A percentile compares a stretch with the other conserved stretches of the same genome.
phyloP scores from a whole-genome alignment of 495 filamentous ascomycete genomes.

The Darksidea phi region DNA sequence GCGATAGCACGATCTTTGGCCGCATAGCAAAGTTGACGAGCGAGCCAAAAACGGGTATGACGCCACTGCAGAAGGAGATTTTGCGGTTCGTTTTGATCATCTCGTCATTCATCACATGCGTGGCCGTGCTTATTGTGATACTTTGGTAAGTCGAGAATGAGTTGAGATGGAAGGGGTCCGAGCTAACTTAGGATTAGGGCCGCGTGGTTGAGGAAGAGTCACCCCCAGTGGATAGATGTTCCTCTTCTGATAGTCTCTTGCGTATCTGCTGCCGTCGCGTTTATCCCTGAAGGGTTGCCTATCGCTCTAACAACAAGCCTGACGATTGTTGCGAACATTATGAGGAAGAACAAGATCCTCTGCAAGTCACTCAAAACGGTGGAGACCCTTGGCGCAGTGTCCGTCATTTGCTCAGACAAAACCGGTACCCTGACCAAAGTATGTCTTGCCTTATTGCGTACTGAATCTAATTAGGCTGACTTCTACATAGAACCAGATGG shows the following conservation, averaged over 20 bases:
- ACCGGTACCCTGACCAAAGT: conserved; percentile 64
- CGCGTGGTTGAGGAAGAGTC: conserved; percentile 58
- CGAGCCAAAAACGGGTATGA: conserved; percentile 58
- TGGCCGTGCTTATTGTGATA: conserved; percentile 56
- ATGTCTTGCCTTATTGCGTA: background rate
- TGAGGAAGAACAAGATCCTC: conserved; percentile 63
- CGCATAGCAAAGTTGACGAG: conserved; percentile 68
- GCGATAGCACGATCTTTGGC: conserved; percentile 62
- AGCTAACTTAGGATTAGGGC: conserved; percentile 49
- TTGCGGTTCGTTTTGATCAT: conserved; percentile 66
- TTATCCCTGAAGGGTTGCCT: conserved; percentile 70
- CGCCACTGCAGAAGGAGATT: conserved; percentile 67
- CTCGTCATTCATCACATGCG: conserved; percentile 53
- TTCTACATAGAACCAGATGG: conserved; percentile 3
- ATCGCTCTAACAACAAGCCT: conserved; percentile 59
- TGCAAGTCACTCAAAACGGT: conserved; percentile 67
- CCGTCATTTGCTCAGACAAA: conserved; percentile 68
- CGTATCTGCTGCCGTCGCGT: conserved; percentile 59
- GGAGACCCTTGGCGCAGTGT: conserved; percentile 67
- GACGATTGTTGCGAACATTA: conserved; percentile 60
- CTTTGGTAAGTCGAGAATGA: conserved; percentile 53
- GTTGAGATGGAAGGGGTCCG: background rate
- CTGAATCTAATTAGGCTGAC: background rate
- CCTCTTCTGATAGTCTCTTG: conserved; percentile 64
- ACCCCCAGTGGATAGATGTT: conserved; percentile 67